Conservation (phyloP, 148 eudicot species). For the Nyssa sinensis region DNA sequence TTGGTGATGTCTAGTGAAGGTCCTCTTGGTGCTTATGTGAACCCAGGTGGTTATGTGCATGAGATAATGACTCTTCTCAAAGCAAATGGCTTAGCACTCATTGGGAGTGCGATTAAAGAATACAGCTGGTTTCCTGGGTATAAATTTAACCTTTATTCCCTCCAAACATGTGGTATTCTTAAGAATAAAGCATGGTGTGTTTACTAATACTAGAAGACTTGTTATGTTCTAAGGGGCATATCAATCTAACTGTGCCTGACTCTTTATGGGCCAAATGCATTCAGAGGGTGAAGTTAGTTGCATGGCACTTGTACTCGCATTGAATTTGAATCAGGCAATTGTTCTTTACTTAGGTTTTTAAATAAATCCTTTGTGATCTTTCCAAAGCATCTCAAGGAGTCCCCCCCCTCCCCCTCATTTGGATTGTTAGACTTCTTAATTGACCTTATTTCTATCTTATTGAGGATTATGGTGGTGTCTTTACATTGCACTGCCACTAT, state of each 20-base stretch:
- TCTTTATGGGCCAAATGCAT: neutral
- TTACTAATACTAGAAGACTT: neutral
- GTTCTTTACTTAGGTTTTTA: neutral
- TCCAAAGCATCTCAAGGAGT: neutral
- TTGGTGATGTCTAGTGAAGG: constrained; percentile 92
- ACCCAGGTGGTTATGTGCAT: constrained; percentile 77
- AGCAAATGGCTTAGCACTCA: constrained; percentile 66
- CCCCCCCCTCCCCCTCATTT: too few relatives aligned
- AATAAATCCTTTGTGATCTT: neutral
- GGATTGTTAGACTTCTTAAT: neutral
- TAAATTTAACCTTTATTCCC: constrained; percentile 15
- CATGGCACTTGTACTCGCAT: neutral
- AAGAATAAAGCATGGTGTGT: neutral
- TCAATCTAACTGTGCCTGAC: neutral
- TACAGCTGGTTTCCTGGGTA: constrained; percentile 99
- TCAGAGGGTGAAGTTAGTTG: neutral
- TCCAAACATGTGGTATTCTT: neutral
- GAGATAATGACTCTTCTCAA: constrained; percentile 72
- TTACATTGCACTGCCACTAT: neutral
- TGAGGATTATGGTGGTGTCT: neutral
- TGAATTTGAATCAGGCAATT: neutral
- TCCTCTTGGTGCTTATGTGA: constrained; percentile 91
- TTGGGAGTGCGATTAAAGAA: constrained; percentile 62
- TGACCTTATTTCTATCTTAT: neutral
- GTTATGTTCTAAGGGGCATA: neutral